A percentile compares a stretch with the other conserved stretches of the same genome.
These are phyloP conservation scores for Citrus medica DNA, from an alignment of 345 rosid genomes.

Conservation along the genomic window DNA sequence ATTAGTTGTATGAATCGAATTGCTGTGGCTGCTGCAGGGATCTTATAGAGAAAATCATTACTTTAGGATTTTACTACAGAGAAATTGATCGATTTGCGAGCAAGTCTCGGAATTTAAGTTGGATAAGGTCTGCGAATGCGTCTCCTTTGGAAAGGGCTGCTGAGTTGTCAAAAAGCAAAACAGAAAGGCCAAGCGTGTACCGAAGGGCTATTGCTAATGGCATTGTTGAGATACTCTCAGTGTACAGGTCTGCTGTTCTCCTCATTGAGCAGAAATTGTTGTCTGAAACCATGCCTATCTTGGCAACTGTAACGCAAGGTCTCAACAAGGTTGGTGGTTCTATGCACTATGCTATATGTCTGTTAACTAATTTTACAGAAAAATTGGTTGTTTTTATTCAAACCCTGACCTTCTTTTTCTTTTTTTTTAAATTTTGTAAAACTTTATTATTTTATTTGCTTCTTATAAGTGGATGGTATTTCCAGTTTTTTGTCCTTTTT, in stretches of 20 bases:
- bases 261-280: constrained; percentile 81
- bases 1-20: not conserved
- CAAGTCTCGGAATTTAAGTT: constrained; percentile 74
- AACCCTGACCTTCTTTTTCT: not conserved
- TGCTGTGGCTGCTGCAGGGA: constrained; percentile 43
- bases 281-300: constrained; percentile 72
- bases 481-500: constrained; percentile 81
- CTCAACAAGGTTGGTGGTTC: constrained; percentile 68
- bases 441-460: too few relatives aligned
- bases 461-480: not conserved
- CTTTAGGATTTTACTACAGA: constrained; percentile 84
- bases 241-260: constrained; percentile 87
- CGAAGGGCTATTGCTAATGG: constrained; percentile 95
- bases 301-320: constrained; percentile 84
- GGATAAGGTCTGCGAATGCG: constrained; percentile 59
- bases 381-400: not conserved
- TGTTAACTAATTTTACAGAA: not conserved
- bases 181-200: constrained; percentile 55
- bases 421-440: not conserved
- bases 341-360: not conserved
- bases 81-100: constrained; percentile 85
- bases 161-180: constrained; percentile 37
- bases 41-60: constrained; percentile 76
- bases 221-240: constrained; percentile 77
- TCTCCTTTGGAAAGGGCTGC: constrained; percentile 50